A percentile compares a stretch with the other conserved stretches of the same genome.
Evolutionary conservation across 331 rosid species (phyloP).

Genomic region (Ulmus americana): DNA sequence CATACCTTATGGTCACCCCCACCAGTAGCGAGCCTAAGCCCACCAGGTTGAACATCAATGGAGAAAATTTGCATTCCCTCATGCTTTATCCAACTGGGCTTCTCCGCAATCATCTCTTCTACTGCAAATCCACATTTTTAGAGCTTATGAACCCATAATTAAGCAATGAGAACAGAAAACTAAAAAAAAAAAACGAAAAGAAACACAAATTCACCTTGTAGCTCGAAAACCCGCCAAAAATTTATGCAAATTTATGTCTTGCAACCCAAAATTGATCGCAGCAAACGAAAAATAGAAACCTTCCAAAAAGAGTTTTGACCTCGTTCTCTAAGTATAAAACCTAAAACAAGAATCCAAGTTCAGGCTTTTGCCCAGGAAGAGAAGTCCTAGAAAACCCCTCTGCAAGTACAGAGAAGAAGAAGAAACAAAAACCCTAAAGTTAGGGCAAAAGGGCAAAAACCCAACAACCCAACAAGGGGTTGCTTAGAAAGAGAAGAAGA

Average conservation of each 20-base stretch:
- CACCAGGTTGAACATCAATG: slow-evolving; percentile 95
- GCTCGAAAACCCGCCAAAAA: slow-evolving; percentile 12
- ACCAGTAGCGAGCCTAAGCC: slow-evolving; percentile 86
- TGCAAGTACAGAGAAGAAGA: neutral
- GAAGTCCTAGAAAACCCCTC: neutral
- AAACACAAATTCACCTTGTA: neutral
- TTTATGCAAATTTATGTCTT: slow-evolving; percentile 16
- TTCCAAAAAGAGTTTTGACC: too few species aligned
- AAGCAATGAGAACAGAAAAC: neutral
- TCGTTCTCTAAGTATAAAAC: slow-evolving; percentile 4
- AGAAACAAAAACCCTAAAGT: slow-evolving; percentile 24
- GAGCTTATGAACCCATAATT: neutral
- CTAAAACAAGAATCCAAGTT: neutral
- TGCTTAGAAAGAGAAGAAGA: slow-evolving; percentile 21
- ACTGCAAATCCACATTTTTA: slow-evolving; percentile 18
- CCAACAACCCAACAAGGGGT: slow-evolving; percentile 16
- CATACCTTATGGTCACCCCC: slow-evolving; percentile 98
- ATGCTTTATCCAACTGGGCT: slow-evolving; percentile 90
- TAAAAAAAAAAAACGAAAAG: neutral
- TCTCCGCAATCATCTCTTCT: slow-evolving; percentile 79
- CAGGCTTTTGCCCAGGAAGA: slow-evolving; percentile 3
- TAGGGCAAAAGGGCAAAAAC: slow-evolving; percentile 26
- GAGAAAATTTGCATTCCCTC: slow-evolving; percentile 97
- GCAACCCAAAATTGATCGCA: neutral
- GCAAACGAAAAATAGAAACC: neutral